Evolutionary conservation across 108 stramenopile genomes (phyloP), one percentile per base, ranked within the genome.

Genomic region (Skeletonema potamos): DNA sequence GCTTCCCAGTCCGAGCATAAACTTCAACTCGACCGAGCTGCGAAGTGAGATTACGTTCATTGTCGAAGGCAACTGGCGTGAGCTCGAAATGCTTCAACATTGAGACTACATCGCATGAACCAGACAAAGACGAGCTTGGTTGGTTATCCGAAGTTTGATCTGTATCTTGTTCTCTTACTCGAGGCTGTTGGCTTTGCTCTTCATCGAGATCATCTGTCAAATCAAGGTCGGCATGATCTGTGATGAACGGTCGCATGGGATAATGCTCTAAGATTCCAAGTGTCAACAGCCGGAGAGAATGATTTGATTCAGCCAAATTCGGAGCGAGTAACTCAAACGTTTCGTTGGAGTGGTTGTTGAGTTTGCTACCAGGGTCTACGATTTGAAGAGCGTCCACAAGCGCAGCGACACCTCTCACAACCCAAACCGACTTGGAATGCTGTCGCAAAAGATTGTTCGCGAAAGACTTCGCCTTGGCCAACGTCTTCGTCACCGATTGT

Each of bases 121-220:
- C 91, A 28, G 51, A 43, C 6, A 76, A 17, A 27, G 30, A 48
- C 6, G 68, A 57, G 32, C 5, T 22, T 51, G 44, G 30, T 28
- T 37, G 28, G n/a, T 26, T 34, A 67, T 71, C 36, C 6, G 20
- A 24, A 32, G 20, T 56, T 60, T n/a, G 15, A 36, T 66, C 4
- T 18, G 11, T 48, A 15, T 22, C 70, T 41, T 37, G 44, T 22
- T 62, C 11, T 43, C 11, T 27, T 30, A 54, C 27, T 48, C 28
- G 60, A 26, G 66, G 57, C 37, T 27, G 36, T 33, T 71, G 41
- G 30, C 70, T 79, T 30, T 80, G 71, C 9, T 90, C 90, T 73
- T 92, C 93, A 32, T 95, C 93, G n/a, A 94, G 78, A 63, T 95
- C 93, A 43, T 84, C 89, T 12, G 84, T 59, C 12, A 90, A 60